Base-by-base conservation (phyloP, 2,329 filamentous ascomycete genomes). In the Daldinia sp. region DNA sequence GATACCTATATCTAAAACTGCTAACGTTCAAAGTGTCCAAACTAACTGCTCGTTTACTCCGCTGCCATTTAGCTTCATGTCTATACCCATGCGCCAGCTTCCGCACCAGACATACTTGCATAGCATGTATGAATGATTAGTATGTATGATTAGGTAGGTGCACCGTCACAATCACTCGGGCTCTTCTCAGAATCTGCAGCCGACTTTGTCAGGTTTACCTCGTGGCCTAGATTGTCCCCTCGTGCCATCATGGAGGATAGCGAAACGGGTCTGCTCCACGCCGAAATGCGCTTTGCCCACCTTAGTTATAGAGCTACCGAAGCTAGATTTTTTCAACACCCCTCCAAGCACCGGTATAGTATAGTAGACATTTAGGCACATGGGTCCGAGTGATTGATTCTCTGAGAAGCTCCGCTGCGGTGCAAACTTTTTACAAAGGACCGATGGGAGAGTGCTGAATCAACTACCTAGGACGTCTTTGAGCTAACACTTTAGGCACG, bases 381-480 rank as follows among this genome's bases (percentile, higher is more conserved):
- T 60, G 68, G 68, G 59, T 62, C 61, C 28, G n/a, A 33, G 55
- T 41, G 30, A 48, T 48, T 61, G 20, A 65, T 30, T 54, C 46
- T 46, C 13, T 58, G 42, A 55, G 51, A 26, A 37, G 62, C 63
- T 62, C 62, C 65, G 65, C 68, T 41, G 63, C 65, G 59, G 51
- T 68, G 65, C 68, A 71, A 71, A 71, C 59, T 71, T 71, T 65
- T 65, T 54, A 28, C n/a, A 57, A 65, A 60, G 48, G 55, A 54
- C 62, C 68, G 44, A 68, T 55, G 60, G 30, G 55, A 61, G 55
- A 33, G 46, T 10, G 37, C 44, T 37, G 33, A 58, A 61, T 50
- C 42, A 35, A 50, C 7, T 26, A 55, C 15, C 18, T 60, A 41
- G 37, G 10, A 10, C 42, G 41, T 62, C 37, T 57, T 35, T 35